Percentiles rank a stretch among this genome's conserved stretches.
Conservation (phyloP, 2,329 filamentous ascomycete genomes). For the Talaromyces sp. region DNA sequence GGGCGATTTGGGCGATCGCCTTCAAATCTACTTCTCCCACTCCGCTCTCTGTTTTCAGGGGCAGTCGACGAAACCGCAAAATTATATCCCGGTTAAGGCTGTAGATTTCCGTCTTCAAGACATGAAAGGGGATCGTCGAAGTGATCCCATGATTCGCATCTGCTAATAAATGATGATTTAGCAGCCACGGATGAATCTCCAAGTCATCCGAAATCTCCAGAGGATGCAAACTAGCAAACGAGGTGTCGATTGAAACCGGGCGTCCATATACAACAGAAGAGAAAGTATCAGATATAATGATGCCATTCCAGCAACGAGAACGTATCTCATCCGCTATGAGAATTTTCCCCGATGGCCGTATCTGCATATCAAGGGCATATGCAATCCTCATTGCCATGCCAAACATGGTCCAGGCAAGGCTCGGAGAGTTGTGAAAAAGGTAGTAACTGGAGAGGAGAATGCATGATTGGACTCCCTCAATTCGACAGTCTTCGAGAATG, state of each 20-base stretch:
- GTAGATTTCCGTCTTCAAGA: constrained; percentile 23
- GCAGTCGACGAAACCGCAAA: constrained; percentile 20
- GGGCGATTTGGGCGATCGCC: constrained; percentile 7
- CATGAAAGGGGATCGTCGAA: constrained; percentile 21
- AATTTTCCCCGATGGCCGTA: constrained; percentile 3
- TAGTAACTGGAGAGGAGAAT: constrained; percentile 15
- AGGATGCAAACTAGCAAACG: constrained; percentile 18
- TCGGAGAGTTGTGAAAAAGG: constrained; percentile 17
- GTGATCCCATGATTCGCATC: not conserved
- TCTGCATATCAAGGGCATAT: constrained; percentile 18
- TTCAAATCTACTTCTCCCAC: constrained; percentile 5
- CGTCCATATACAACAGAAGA: constrained; percentile 25
- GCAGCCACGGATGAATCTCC: not conserved
- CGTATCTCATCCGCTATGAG: constrained; percentile 20
- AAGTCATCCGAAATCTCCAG: constrained; percentile 22
- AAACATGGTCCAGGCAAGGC: constrained; percentile 17
- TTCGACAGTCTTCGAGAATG: constrained; percentile 15
- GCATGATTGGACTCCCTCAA: constrained; percentile 19
- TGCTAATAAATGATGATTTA: constrained; percentile 1
- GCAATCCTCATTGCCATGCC: constrained; percentile 17
- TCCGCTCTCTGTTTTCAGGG: constrained; percentile 4
- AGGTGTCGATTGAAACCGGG: constrained; percentile 22
- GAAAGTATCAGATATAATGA: constrained; percentile 24
- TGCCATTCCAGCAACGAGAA: constrained; percentile 26
- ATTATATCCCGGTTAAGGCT: constrained; percentile 22